Evolutionary conservation across 1,284 basidiomycete species (phyloP).

Genomic region (Coriolopsis trogii): DNA sequence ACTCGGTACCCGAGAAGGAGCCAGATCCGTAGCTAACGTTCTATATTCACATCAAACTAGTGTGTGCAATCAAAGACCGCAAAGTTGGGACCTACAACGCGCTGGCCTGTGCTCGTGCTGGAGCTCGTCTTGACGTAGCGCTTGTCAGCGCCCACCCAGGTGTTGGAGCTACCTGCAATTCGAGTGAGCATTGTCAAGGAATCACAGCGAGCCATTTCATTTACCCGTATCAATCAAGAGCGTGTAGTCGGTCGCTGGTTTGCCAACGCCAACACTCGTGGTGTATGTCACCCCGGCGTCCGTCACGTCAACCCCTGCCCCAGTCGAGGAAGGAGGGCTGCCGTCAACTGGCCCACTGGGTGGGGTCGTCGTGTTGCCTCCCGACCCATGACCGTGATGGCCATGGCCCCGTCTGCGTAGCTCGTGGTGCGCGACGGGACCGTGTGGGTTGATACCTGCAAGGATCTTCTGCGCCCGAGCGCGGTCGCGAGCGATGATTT

Average conservation of each 20-base stretch:
- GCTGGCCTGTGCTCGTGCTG: conserved; percentile 45
- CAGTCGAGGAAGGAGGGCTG: conserved; percentile 7
- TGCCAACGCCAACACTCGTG: conserved; percentile 58
- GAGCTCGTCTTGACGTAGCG: conserved; percentile 44
- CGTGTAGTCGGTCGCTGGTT: conserved; percentile 57
- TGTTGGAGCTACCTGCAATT: conserved; percentile 44
- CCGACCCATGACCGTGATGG: conserved; percentile 29
- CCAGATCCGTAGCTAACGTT: conserved; percentile 55
- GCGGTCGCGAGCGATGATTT: conserved; percentile 54
- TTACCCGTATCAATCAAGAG: conserved; percentile 62
- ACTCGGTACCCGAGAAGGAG: conserved; percentile 52
- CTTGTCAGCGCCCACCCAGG: conserved; percentile 56
- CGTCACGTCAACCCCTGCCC: conserved; percentile 51
- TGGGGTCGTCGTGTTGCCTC: conserved; percentile 22
- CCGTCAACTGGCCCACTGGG: conserved; percentile 2
- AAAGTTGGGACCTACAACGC: conserved; percentile 36
- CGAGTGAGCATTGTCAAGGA: too few relatives aligned
- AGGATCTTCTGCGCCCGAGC: conserved; percentile 57
- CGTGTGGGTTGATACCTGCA: conserved; percentile 52
- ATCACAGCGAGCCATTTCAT: background rate
- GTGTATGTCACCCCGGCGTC: conserved; percentile 59
- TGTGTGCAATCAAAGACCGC: background rate
- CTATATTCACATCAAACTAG: conserved; percentile 25
- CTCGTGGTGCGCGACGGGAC: conserved; percentile 41
- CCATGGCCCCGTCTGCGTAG: conserved; percentile 28